Base-by-base conservation (phyloP, 352 stramenopile genomes). In the Phytopythium aichiense region DNA sequence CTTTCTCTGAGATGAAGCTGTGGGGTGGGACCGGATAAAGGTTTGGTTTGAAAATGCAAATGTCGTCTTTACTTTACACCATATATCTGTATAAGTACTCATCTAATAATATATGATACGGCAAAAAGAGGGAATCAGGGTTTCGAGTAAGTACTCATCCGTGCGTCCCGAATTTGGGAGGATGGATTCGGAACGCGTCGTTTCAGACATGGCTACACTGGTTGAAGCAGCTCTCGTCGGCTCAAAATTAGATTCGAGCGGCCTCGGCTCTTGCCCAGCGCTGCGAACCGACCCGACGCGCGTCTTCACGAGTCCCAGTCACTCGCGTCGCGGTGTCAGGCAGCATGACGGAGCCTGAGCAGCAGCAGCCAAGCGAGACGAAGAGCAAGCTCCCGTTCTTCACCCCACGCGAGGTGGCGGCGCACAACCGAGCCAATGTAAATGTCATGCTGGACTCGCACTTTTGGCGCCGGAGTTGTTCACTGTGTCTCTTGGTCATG, bases 401-500 rank as follows among this genome's bases (percentile, higher is more conserved):
- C 63, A 96, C 88, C 23, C 71, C 83, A 0, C 75, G 76, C 2
- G 89, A 98, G 61, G 80, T 98, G 15, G 71, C 82, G 0, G 61
- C 63, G 7, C 90, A 97, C 69, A 98, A 98, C 62, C 84, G 77
- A 31, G 75, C 84, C 7, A 76, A 93, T 48, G 91, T 88, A 38
- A 30, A 43, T 4, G 46, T 37, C 23, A 18, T 7, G 28, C 28
- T 31, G 28, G 28, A 7, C 4, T 5, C 4, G 28, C 28, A 31
- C 28, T 2, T 31, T 31, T 31, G 28, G 28, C 28, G 28, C 3
- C 28, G 28, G 28, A 31, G 28, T 31, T 31, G 28, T 5, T 31
- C 28, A 31, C 28, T n/a, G n/a, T n/a, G n/a, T n/a, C n/a, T 31
- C 28, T 31, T 7, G 28, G 28, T 5, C 28, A 4, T 31, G 28